A percentile compares a stretch with the other conserved stretches of the same genome.
These are phyloP conservation scores for Hypoxylon sp. DNA, from an alignment of 2,329 filamentous ascomycete genomes.

Conservation along the genomic window DNA sequence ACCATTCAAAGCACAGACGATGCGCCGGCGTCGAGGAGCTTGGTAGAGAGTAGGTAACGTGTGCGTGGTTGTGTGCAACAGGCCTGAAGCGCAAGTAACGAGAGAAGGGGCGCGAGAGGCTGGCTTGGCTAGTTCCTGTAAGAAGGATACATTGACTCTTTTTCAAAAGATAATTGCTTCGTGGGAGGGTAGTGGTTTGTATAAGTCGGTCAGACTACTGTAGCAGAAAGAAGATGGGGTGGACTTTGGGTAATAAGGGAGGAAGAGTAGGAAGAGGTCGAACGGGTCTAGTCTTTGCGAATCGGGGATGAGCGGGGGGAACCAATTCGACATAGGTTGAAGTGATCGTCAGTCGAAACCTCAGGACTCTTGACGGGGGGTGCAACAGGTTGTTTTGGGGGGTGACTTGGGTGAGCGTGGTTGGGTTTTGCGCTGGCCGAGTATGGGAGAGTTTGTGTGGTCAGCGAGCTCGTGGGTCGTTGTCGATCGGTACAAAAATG, in stretches of 20 bases:
- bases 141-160: slow-evolving; percentile 44
- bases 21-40: slow-evolving; percentile 25
- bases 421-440: slow-evolving; percentile 45
- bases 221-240: slow-evolving; percentile 41
- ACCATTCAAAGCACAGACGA: slow-evolving; percentile 40
- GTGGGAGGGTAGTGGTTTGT: slow-evolving; percentile 42
- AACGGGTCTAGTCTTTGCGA: slow-evolving; percentile 42
- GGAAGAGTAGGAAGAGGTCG: slow-evolving; percentile 43
- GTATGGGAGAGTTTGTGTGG: slow-evolving; percentile 43
- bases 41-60: slow-evolving; percentile 25
- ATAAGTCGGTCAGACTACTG: slow-evolving; percentile 43
- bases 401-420: slow-evolving; percentile 38
- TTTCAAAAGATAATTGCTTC: slow-evolving; percentile 37
- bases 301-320: slow-evolving; percentile 48
- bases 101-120: slow-evolving; percentile 41
- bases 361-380: slow-evolving; percentile 47
- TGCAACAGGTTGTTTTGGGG: slow-evolving; percentile 42
- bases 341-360: slow-evolving; percentile 54
- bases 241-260: slow-evolving; percentile 48
- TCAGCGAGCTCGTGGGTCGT: slow-evolving; percentile 45
- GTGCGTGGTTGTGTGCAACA: slow-evolving; percentile 24
- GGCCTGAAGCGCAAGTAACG: slow-evolving; percentile 37
- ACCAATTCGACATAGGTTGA: slow-evolving; percentile 51
- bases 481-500: slow-evolving; percentile 47
- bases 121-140: slow-evolving; percentile 43